Evolutionary conservation across 2,329 filamentous ascomycete species (phyloP).

Genomic region (Fusarium hainanense): DNA sequence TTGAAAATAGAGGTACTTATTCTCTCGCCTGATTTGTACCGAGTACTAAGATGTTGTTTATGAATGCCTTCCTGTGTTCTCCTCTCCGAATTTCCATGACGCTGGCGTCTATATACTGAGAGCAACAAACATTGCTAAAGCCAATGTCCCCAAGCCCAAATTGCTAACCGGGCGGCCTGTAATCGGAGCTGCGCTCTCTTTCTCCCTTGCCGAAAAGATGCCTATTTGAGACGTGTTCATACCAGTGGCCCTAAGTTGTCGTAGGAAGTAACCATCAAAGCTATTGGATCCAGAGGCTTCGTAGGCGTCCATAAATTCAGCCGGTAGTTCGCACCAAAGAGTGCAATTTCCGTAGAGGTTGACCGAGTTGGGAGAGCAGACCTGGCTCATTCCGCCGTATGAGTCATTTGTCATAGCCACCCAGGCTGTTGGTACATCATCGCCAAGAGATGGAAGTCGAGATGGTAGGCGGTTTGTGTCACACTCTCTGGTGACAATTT

Average conservation of each 20-base stretch:
- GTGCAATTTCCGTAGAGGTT: neutral
- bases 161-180: neutral
- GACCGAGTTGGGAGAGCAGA: neutral
- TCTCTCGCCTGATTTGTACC: too few species aligned
- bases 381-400: neutral
- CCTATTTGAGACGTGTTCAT: neutral
- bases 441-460: neutral
- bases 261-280: neutral
- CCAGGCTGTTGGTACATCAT: neutral
- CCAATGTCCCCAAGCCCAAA: neutral
- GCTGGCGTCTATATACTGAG: too few species aligned
- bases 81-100: too few species aligned
- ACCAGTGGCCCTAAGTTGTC: neutral
- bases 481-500: neutral
- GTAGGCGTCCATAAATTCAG: neutral
- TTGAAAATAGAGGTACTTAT: too few species aligned
- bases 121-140: rapidly evolving
- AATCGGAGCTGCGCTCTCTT: neutral
- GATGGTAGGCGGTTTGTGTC: neutral
- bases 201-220: neutral
- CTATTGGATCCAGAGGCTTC: neutral
- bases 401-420: neutral
- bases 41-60: too few species aligned
- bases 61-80: too few species aligned
- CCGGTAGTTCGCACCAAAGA: neutral